These are phyloP conservation scores for Omphalotus guepiniiformis DNA, from an alignment of 768 basidiomycete species.

Conservation along the genomic window DNA sequence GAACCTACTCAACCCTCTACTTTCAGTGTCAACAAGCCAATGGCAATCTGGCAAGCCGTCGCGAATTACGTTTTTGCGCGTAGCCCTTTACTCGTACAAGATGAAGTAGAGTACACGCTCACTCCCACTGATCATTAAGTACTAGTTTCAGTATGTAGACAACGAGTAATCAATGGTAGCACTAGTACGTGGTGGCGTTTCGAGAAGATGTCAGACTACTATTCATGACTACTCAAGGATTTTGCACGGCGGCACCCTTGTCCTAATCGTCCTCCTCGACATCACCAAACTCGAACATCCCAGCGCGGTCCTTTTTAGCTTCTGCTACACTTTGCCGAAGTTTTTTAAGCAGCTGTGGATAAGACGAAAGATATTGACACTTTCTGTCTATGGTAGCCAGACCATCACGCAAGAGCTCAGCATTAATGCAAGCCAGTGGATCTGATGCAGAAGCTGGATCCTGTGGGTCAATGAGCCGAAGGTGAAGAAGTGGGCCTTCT, in stretches of 20 bases:
- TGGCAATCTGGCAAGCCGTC: conserved; percentile 49
- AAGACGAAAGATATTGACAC: conserved; percentile 67
- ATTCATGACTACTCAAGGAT: no score
- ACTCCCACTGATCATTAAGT: no score
- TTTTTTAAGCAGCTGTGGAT: conserved; percentile 63
- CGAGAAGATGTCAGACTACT: no score
- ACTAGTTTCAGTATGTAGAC: no score
- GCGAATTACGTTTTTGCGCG: conserved; percentile 23
- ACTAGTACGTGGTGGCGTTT: no score
- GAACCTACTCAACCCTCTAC: no score
- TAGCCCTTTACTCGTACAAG: not conserved
- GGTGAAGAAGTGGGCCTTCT: conserved; percentile 74
- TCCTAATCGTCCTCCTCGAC: conserved; percentile 72
- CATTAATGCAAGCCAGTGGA: conserved; percentile 79
- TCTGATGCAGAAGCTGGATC: conserved; percentile 67
- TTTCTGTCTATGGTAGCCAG: conserved; percentile 77
- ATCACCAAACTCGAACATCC: conserved; percentile 93
- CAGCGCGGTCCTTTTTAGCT: conserved; percentile 72
- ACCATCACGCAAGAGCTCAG: conserved; percentile 85
- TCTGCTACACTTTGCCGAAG: conserved; percentile 54
- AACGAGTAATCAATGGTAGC: no score
- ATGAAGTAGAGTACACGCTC: no score
- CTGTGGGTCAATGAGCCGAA: conserved; percentile 88
- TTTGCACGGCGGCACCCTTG: no score
- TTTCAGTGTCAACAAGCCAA: conserved; percentile 52